These are phyloP conservation scores for Backusella liffmaniae DNA, from an alignment of 192 early-diverging fungal genomes.

Conservation along the genomic window DNA sequence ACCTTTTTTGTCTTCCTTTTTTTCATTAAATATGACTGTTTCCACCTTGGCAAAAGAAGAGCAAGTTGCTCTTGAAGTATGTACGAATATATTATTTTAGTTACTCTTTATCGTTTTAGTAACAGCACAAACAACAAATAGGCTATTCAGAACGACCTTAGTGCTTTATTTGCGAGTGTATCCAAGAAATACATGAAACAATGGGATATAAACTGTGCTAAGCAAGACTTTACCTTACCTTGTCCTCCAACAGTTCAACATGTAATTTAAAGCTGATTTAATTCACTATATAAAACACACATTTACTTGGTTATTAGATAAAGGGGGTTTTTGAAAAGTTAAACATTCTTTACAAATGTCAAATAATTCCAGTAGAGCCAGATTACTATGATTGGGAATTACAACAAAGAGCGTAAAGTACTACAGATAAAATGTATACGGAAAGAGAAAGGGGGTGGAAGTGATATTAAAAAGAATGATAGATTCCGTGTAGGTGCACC, in stretches of 20 bases:
- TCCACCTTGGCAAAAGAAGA: neutral
- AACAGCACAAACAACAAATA: neutral
- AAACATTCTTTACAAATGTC: slow-evolving; percentile 23
- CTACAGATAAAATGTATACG: neutral
- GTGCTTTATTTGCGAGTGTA: neutral
- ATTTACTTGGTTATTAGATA: neutral
- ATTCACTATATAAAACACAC: neutral
- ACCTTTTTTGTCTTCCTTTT: neutral
- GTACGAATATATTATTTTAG: neutral
- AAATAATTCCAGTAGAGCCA: slow-evolving; percentile 70
- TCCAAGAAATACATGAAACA: neutral
- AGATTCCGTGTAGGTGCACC: slow-evolving; percentile 64
- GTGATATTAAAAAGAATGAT: neutral
- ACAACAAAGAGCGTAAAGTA: slow-evolving; percentile 62
- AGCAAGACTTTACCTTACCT: neutral
- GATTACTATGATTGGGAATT: slow-evolving; percentile 82
- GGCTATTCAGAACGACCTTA: neutral
- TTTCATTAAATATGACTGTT: neutral
- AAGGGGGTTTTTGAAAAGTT: neutral
- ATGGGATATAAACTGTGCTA: neutral
- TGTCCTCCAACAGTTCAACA: neutral
- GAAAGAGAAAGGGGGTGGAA: neutral
- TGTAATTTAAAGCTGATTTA: neutral
- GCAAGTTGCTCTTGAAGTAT: neutral
- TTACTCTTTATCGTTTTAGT: neutral